These are phyloP conservation scores for Penicillium sumatraense DNA, from an alignment of 2,329 filamentous ascomycete genomes.

Conservation along the genomic window DNA sequence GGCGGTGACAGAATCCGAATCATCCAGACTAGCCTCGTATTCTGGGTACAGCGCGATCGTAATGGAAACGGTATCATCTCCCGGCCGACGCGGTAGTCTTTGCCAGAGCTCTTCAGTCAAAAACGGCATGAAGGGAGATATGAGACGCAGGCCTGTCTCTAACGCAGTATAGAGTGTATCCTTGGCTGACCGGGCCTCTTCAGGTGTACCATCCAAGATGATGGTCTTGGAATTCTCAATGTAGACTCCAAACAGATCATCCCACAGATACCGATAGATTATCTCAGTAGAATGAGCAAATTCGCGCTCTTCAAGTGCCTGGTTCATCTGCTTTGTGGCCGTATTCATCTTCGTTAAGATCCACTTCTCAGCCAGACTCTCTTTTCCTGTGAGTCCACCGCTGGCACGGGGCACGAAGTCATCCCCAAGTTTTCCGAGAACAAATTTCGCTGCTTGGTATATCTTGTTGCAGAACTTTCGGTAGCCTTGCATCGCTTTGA, in stretches of 20 bases:
- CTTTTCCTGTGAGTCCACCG: conserved; percentile 41
- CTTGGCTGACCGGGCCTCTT: conserved; percentile 56
- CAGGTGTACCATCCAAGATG: conserved; percentile 43
- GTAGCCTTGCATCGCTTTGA: conserved; percentile 4
- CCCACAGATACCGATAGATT: conserved; percentile 53
- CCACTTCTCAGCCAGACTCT: conserved; percentile 52
- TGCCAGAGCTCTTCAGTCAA: conserved; percentile 64
- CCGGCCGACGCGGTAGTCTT: conserved; percentile 60
- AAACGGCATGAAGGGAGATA: conserved; percentile 64
- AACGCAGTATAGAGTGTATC: conserved; percentile 68
- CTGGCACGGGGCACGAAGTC: conserved; percentile 47
- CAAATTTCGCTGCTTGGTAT: conserved; percentile 95
- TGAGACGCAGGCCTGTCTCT: conserved; percentile 60
- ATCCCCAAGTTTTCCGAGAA: conserved; percentile 61
- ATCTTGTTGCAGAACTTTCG: conserved; percentile 77
- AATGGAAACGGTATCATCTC: conserved; percentile 62
- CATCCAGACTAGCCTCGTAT: conserved; percentile 57
- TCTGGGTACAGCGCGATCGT: conserved; percentile 65
- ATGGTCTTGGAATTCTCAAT: conserved; percentile 54
- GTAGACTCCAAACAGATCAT: conserved; percentile 53
- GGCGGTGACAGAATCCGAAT: conserved; percentile 58
- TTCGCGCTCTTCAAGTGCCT: conserved; percentile 49
- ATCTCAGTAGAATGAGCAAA: conserved; percentile 47
- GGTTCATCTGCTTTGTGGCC: conserved; percentile 48
- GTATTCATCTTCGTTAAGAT: conserved; percentile 53